Percentiles rank a stretch among this genome's conserved stretches.
phyloP scores from a whole-genome alignment of 1,284 basidiomycete genomes.

The Wolfiporia cocos region DNA sequence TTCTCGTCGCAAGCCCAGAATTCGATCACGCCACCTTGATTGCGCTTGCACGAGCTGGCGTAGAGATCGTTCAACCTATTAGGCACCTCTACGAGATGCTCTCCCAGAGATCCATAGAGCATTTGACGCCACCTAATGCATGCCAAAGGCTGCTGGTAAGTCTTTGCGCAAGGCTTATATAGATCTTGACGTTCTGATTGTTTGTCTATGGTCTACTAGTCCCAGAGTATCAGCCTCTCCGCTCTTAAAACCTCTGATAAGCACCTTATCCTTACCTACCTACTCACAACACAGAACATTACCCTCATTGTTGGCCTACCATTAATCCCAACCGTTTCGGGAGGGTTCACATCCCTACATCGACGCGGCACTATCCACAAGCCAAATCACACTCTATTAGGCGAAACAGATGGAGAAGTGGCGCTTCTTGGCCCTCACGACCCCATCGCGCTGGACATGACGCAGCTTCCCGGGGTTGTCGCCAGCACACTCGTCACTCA shows the following conservation, averaged over 20 bases:
- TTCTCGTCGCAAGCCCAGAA: background rate
- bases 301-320: constrained; percentile 3
- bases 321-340: constrained; percentile 5
- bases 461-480: background rate
- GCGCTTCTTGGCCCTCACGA: constrained; percentile 7
- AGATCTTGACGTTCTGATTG: background rate
- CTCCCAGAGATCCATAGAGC: no score
- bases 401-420: constrained; percentile 1
- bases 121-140: no score
- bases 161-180: no score
- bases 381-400: background rate
- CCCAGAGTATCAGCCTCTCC: background rate
- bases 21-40: no score
- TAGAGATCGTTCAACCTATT: background rate
- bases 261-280: constrained; percentile 6
- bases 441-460: constrained; percentile 4
- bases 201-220: background rate
- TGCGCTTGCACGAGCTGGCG: background rate
- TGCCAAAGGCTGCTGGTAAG: no score
- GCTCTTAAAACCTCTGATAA: background rate
- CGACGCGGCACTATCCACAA: no score
- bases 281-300: constrained; percentile 3
- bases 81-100: background rate
- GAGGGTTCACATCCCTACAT: background rate
- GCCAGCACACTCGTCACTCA: background rate